phyloP scores from a whole-genome alignment of 2,329 filamentous ascomycete species.

The Aspergillus ibericus region DNA sequence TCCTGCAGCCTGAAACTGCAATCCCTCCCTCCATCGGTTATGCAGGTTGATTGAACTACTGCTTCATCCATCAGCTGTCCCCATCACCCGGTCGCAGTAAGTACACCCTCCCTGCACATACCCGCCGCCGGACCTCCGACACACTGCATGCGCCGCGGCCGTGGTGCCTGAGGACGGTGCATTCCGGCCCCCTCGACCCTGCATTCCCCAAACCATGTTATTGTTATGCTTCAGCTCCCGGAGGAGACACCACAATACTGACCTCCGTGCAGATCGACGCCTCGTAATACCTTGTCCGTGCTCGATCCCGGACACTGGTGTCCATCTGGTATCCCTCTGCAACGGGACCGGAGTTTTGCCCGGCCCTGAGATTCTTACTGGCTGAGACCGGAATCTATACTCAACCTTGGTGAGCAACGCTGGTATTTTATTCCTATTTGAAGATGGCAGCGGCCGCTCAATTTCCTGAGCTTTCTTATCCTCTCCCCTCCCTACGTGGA shows the following conservation, averaged over 20 bases:
- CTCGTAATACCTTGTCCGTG: constrained; percentile 13
- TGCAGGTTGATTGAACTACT: not conserved
- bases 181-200: constrained; percentile 22
- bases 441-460: not conserved
- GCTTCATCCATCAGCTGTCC: not conserved
- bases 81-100: constrained; percentile 3
- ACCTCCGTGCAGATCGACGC: constrained; percentile 18
- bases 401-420: constrained; percentile 15
- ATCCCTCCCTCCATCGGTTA: not conserved
- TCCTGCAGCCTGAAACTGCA: no score
- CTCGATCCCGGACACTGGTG: constrained; percentile 11
- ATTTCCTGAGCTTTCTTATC: not conserved
- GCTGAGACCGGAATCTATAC: constrained; percentile 18
- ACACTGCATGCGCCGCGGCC: constrained; percentile 2
- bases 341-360: constrained; percentile 12
- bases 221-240: constrained; percentile 12
- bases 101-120: constrained; percentile 1
- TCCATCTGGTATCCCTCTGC: constrained; percentile 14
- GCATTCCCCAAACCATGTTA: constrained; percentile 18
- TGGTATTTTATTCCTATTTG: constrained; percentile 10
- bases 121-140: constrained; percentile 1
- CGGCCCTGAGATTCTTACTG: constrained; percentile 16
- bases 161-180: constrained; percentile 6
- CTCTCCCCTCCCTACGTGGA: not conserved
- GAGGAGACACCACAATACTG: constrained; percentile 6